phyloP scores from a whole-genome alignment of 2,329 filamentous ascomycete species.

The Arthrobotrys entomopaga region DNA sequence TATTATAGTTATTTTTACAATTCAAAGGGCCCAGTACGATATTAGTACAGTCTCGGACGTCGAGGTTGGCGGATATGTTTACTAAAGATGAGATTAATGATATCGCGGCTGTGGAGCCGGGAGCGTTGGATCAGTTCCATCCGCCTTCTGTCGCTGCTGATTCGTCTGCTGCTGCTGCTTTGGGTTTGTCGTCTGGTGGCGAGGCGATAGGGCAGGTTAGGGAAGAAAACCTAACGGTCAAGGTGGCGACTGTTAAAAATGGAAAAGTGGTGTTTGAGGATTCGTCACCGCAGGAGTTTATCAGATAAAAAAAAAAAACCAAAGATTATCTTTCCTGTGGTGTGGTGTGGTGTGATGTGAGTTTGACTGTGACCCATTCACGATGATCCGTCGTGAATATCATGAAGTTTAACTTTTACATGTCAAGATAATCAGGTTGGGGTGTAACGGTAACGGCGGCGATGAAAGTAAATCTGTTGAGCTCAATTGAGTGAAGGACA shows the following conservation, averaged over 20 bases:
- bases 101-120: slow-evolving; percentile 83
- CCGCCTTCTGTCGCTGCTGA: slow-evolving; percentile 14
- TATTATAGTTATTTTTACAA: slow-evolving; percentile 76
- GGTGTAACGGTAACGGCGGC: neutral
- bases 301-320: slow-evolving; percentile 60
- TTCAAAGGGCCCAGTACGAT: slow-evolving; percentile 89
- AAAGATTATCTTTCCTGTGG: neutral
- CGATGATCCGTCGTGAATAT: slow-evolving; percentile 27
- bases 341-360: neutral
- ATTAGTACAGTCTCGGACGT: slow-evolving; percentile 85
- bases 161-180: neutral
- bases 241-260: slow-evolving; percentile 70
- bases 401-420: neutral
- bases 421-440: neutral
- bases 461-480: too few species aligned
- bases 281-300: slow-evolving; percentile 69
- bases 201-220: neutral
- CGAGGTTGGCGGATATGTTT: slow-evolving; percentile 80
- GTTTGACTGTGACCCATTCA: too few species aligned
- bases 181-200: neutral
- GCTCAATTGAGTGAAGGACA: neutral
- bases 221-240: slow-evolving; percentile 63
- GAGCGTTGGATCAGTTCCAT: slow-evolving; percentile 72
- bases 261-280: slow-evolving; percentile 76
- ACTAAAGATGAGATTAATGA: slow-evolving; percentile 85